phyloP scores from a whole-genome alignment of 2,329 filamentous ascomycete species.

The Alternaria ventricosa region DNA sequence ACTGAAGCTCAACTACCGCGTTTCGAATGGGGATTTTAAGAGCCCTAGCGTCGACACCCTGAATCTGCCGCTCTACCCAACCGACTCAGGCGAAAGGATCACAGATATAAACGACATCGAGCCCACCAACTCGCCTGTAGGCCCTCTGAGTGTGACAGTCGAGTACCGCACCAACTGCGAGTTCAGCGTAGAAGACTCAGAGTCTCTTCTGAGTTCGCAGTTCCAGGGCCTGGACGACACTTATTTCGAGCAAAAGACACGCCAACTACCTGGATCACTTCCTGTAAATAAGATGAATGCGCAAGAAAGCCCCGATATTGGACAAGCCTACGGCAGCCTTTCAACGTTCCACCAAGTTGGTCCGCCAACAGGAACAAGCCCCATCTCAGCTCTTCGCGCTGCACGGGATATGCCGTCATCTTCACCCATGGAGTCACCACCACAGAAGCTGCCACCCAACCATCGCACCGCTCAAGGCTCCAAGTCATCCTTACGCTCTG shows the following conservation, averaged over 20 bases:
- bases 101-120: conserved; percentile 73
- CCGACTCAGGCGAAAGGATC: conserved; percentile 63
- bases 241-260: conserved; percentile 77
- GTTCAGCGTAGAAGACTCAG: conserved; percentile 89
- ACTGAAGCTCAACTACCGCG: conserved; percentile 80
- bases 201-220: conserved; percentile 86
- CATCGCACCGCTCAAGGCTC: conserved; percentile 55
- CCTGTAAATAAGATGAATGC: conserved; percentile 64
- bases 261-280: conserved; percentile 74
- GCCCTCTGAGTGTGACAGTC: conserved; percentile 80
- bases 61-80: conserved; percentile 71
- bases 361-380: conserved; percentile 78
- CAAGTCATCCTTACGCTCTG: conserved; percentile 58
- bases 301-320: conserved; percentile 63
- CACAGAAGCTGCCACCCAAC: conserved; percentile 57
- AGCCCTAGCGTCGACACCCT: conserved; percentile 71
- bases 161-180: conserved; percentile 87
- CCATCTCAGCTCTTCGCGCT: conserved; percentile 80
- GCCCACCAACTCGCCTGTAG: conserved; percentile 84
- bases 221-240: conserved; percentile 92
- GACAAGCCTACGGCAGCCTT: conserved; percentile 86
- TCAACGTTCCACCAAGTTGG: conserved; percentile 86
- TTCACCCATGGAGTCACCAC: conserved; percentile 59
- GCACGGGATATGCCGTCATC: conserved; percentile 63
- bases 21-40: conserved; percentile 66